A percentile compares a stretch with the other conserved stretches of the same genome.
Conservation (phyloP, 805 yeast genomes). For the Ogataea corticis region DNA sequence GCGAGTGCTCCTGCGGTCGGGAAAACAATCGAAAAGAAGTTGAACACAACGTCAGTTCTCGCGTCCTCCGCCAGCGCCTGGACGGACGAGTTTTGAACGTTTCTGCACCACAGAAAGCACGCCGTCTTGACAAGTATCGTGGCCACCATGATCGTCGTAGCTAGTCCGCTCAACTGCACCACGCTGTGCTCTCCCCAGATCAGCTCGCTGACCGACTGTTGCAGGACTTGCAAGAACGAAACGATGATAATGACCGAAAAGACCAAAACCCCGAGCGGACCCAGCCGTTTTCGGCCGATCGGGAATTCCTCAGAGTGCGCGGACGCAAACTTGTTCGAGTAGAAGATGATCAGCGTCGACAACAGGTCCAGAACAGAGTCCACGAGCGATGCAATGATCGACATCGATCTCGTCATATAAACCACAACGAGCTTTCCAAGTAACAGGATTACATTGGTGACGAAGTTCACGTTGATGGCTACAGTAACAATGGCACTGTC, state of each 20-base stretch:
- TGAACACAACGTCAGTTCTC: slow-evolving; percentile 72
- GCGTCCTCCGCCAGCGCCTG: slow-evolving; percentile 85
- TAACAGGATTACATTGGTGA: slow-evolving; percentile 57
- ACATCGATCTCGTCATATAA: slow-evolving; percentile 66
- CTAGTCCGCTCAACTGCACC: slow-evolving; percentile 49
- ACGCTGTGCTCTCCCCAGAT: slow-evolving; percentile 38
- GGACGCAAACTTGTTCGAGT: slow-evolving; percentile 53
- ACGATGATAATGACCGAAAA: slow-evolving; percentile 71
- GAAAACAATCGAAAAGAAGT: slow-evolving; percentile 67
- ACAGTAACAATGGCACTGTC: slow-evolving; percentile 44
- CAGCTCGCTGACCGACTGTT: slow-evolving; percentile 56
- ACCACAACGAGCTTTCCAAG: slow-evolving; percentile 62
- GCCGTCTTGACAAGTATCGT: slow-evolving; percentile 62
- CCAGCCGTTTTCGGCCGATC: slow-evolving; percentile 69
- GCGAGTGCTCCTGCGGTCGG: slow-evolving; percentile 60
- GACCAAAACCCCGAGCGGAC: slow-evolving; percentile 76
- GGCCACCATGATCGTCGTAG: slow-evolving; percentile 58
- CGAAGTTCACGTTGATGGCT: slow-evolving; percentile 67
- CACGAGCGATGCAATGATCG: slow-evolving; percentile 75
- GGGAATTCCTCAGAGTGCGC: slow-evolving; percentile 48
- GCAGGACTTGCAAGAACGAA: slow-evolving; percentile 71
- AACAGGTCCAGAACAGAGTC: slow-evolving; percentile 75
- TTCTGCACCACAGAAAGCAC: slow-evolving; percentile 65
- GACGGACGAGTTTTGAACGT: slow-evolving; percentile 62
- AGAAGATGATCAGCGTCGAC: slow-evolving; percentile 70